Conservation (phyloP, 1,139 yeast species). For the Hyphopichia pseudoburtonii region DNA sequence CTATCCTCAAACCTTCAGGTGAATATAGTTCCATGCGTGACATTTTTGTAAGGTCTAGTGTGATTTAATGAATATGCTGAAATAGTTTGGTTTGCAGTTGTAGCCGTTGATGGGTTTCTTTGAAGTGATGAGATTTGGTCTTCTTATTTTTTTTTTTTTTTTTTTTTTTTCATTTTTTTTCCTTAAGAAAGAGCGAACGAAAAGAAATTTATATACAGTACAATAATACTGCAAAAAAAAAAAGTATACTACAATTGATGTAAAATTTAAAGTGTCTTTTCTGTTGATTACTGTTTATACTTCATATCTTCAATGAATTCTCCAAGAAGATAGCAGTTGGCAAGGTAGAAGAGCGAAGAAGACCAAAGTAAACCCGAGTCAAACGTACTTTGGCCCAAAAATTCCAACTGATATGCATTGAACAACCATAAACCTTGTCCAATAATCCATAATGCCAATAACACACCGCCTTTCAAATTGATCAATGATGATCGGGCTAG, state of each 20-base stretch:
- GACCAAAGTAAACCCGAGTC: conserved; percentile 60
- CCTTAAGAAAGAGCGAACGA: not conserved
- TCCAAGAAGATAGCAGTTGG: conserved; percentile 66
- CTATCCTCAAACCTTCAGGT: conserved; percentile 89
- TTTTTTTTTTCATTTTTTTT: not conserved
- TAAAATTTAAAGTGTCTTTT: too few species aligned
- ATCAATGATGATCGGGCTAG: conserved; percentile 45
- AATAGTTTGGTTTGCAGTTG: not conserved
- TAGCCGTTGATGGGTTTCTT: not conserved
- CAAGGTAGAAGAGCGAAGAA: conserved; percentile 63
- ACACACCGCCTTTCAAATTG: conserved; percentile 32
- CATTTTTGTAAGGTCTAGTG: conserved; percentile 32
- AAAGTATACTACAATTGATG: too few species aligned
- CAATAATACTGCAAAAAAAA: not conserved
- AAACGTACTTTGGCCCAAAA: conserved; percentile 68
- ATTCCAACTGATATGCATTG: conserved; percentile 79
- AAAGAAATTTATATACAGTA: too few species aligned
- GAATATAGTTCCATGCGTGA: conserved; percentile 80
- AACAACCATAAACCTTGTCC: conserved; percentile 80
- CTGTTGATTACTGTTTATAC: too few species aligned
- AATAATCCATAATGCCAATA: conserved; percentile 58
- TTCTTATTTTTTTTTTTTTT: not conserved
- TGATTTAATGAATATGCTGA: not conserved
- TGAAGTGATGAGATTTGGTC: not conserved
- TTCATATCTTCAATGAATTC: conserved; percentile 52